phyloP scores from a whole-genome alignment of 2,329 filamentous ascomycete genomes.

The Fusarium sarcochroum region DNA sequence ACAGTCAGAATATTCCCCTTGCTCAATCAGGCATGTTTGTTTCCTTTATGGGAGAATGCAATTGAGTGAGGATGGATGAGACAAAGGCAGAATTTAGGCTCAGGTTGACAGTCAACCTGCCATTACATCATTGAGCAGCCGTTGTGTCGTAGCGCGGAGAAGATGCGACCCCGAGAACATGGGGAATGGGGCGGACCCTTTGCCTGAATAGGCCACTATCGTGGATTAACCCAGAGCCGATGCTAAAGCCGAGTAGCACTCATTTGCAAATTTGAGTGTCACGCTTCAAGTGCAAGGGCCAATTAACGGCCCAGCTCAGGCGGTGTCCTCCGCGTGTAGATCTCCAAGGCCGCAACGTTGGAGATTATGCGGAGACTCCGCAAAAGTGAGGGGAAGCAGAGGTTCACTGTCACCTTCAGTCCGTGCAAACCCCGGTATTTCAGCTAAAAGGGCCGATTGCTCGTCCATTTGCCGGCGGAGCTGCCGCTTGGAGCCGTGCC shows the following conservation, averaged over 20 bases:
- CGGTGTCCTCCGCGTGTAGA: constrained; percentile 4
- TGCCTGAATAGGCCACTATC: neutral
- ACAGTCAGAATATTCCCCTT: neutral
- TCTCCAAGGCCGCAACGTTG: constrained; percentile 24
- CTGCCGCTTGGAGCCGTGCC: neutral
- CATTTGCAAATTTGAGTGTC: constrained; percentile 33
- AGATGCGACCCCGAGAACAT: constrained; percentile 13
- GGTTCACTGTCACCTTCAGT: neutral
- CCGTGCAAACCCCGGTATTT: constrained; percentile 12
- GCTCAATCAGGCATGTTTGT: neutral
- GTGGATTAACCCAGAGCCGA: constrained; percentile 9
- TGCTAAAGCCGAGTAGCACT: neutral
- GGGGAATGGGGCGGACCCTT: constrained; percentile 19
- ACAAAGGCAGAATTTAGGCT: neutral
- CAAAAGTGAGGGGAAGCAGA: constrained; percentile 24
- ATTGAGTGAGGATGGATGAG: neutral
- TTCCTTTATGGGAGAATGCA: constrained; percentile 15
- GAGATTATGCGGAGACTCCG: constrained; percentile 43
- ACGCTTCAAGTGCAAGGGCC: constrained; percentile 5
- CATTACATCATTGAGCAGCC: constrained; percentile 29
- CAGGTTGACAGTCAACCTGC: constrained; percentile 1
- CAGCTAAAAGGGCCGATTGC: constrained; percentile 31
- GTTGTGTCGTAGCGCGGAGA: constrained; percentile 20
- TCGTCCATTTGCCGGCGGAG: neutral
- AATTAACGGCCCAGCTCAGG: neutral